phyloP scores from a whole-genome alignment of 257 asterid genomes.

The Solanum sparsipilum region DNA sequence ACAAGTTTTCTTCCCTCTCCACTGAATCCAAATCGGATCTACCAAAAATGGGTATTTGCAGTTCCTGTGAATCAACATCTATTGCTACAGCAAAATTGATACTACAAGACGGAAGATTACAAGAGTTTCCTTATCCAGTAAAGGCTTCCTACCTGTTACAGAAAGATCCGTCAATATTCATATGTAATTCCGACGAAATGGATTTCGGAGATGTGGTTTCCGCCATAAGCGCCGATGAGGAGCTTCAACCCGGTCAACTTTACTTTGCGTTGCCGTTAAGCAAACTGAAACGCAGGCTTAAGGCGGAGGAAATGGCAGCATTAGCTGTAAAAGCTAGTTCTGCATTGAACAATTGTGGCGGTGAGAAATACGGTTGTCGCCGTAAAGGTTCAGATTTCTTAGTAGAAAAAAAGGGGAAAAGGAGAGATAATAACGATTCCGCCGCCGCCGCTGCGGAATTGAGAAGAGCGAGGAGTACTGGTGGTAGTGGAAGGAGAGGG shows the following conservation, averaged over 20 bases:
- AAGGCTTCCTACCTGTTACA: slow-evolving; percentile 67
- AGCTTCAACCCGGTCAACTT: slow-evolving; percentile 69
- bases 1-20: background rate
- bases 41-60: slow-evolving; percentile 65
- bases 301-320: slow-evolving; percentile 94
- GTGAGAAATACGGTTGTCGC: slow-evolving; percentile 51
- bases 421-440: background rate
- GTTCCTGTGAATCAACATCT: slow-evolving; percentile 62
- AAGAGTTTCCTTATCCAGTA: slow-evolving; percentile 68
- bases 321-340: slow-evolving; percentile 94
- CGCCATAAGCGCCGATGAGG: slow-evolving; percentile 68
- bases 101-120: slow-evolving; percentile 61
- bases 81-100: slow-evolving; percentile 74
- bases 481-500: slow-evolving; percentile 30
- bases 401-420: background rate
- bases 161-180: slow-evolving; percentile 52
- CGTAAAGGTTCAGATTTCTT: slow-evolving; percentile 26
- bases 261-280: slow-evolving; percentile 76
- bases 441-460: slow-evolving; percentile 8
- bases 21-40: background rate
- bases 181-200: slow-evolving; percentile 90
- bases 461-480: slow-evolving; percentile 15
- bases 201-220: slow-evolving; percentile 68
- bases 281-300: slow-evolving; percentile 43
- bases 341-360: slow-evolving; percentile 53